These are phyloP conservation scores for Neurospora crassa DNA, from an alignment of 2,329 filamentous ascomycete species.

Conservation along the genomic window DNA sequence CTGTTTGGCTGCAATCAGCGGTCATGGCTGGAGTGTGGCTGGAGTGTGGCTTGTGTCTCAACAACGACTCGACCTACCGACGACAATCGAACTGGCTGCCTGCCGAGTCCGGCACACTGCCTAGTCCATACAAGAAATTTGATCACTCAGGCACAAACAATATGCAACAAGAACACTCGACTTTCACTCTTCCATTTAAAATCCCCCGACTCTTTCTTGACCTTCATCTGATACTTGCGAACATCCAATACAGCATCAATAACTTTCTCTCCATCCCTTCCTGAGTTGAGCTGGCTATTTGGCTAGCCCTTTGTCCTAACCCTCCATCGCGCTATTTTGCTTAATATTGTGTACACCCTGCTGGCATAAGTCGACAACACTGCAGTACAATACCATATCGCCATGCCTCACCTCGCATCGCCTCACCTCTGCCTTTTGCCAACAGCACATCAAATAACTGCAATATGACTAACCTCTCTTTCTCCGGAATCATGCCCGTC, in stretches of 20 bases:
- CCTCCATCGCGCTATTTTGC: background rate
- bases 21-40: background rate
- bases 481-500: background rate
- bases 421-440: background rate
- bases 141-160: background rate
- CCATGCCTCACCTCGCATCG: background rate
- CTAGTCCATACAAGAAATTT: background rate
- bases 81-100: background rate
- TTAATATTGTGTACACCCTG: background rate
- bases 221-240: no score
- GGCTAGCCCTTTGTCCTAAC: background rate
- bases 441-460: background rate
- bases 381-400: background rate
- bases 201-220: background rate
- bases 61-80: background rate
- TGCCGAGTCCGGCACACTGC: background rate
- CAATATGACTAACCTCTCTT: background rate
- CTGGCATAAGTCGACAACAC: background rate
- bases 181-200: background rate
- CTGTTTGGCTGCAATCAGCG: background rate
- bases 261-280: background rate
- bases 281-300: background rate
- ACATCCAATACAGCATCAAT: rapidly evolving
- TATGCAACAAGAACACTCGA: background rate
- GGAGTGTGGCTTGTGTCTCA: background rate